Evolutionary conservation across 805 yeast genomes (phyloP).

Genomic region (Pichia sporocuriosa): DNA sequence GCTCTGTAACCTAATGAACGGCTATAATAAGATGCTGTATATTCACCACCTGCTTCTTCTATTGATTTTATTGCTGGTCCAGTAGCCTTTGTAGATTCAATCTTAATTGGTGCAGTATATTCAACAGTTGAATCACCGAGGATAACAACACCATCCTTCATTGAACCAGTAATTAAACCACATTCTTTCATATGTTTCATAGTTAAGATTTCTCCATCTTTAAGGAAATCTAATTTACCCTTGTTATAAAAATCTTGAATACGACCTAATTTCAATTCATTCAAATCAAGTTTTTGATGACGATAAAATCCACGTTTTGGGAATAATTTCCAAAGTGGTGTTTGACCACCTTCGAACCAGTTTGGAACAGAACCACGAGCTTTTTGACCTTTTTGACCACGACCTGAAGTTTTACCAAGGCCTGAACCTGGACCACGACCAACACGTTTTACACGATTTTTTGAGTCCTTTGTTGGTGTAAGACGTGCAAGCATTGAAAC

Average conservation of each 20-base stretch:
- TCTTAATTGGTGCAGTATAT: conserved; percentile 54
- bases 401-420: conserved; percentile 88
- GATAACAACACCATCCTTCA: conserved; percentile 76
- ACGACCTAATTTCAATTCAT: conserved; percentile 57
- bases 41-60: conserved; percentile 66
- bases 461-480: conserved; percentile 57
- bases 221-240: conserved; percentile 51
- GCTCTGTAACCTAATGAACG: conserved; percentile 60
- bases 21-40: conserved; percentile 64
- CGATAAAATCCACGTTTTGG: conserved; percentile 87
- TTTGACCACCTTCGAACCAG: conserved; percentile 99
- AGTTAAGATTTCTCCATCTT: conserved; percentile 57
- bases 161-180: conserved; percentile 65
- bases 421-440: conserved; percentile 97
- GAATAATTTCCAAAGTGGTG: conserved; percentile 76
- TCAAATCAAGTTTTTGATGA: conserved; percentile 45
- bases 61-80: conserved; percentile 64
- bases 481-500: conserved; percentile 47
- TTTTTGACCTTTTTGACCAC: conserved; percentile 98
- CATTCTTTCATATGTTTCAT: conserved; percentile 70
- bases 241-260: conserved; percentile 64
- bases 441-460: conserved; percentile 56
- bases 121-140: conserved; percentile 55
- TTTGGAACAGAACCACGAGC: conserved; percentile 86
- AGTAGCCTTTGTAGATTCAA: conserved; percentile 83